Base-by-base conservation (phyloP, 768 basidiomycete species). In the Suillus luteus region DNA sequence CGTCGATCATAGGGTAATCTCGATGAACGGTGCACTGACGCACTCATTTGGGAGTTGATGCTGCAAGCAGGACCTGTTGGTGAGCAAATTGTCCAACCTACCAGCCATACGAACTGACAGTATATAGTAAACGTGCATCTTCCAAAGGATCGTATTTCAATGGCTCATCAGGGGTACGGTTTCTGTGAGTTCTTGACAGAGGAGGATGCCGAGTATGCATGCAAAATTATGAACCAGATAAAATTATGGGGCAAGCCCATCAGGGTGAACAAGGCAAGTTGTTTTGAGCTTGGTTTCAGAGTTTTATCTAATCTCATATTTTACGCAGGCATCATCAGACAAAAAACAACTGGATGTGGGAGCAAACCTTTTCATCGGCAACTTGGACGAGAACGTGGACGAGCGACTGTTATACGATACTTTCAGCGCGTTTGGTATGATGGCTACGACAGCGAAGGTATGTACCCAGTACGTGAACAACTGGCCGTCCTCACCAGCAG, bases 191-290 rank as follows among this genome's bases (percentile, higher is more conserved):
- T 99, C 77, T 81, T 96, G 78, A 95, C 95, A 44, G 96, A 99
- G 81, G 96, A 97, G 76, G 97, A 99, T 79, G 95, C 97, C 66
- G 97, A 99, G 78, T 99, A 99, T 77, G 96, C 95, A 63, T 98
- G 96, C 85, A 97, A 98, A 84, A 98, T 99, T 70, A 98, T 99
- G 96, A 99, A 99, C 76, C 96, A 98, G 83, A 99, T 99, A 75
- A 99, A 99, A 78, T 78, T 99, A 60, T 99, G 92, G 87, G 97
- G 97, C 31, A 99, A 99, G 75, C 97, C 97, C 38, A 97, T 99
- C 64, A 85, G 97, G 68, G 96, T 99, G 67, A 99, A 98, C 84
- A 99, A 98, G 90, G 95, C 92, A 67, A 72, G 88, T 80, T n/a
- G 2, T 22, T 62, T 10, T 62, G 22, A 27, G 6, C 7, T 33